Base-by-base conservation (phyloP, 495 filamentous ascomycete species). In the Oidiodendron maius region DNA sequence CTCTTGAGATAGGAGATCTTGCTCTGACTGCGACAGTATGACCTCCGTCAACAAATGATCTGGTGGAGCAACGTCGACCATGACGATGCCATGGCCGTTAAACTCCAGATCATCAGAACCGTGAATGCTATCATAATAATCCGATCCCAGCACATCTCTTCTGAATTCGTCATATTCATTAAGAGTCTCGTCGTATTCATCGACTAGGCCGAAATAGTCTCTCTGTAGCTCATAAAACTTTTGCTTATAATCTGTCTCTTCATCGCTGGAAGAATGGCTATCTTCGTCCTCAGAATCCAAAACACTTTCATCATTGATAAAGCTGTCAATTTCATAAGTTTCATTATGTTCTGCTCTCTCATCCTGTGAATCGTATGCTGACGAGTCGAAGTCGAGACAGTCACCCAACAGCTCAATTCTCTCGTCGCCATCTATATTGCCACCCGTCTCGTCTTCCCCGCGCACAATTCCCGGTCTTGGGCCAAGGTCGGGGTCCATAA, bases 311-410 rank as follows among this genome's bases (percentile, higher is more conserved):
- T 61, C 52, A 36, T 61, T 49, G 23, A 59, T 59, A 18, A 59
- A 59, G 30, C 52, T 56, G 26, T 61, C 32, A 30, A 52, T 45
- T 16, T 55, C 37, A 20, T 61, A 53, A 2, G 50, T 42, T 22
- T 51, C 48, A 1, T 39, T 8, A 10, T 57, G 32, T 4, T 44
- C 6, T 26, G 10, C 1, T 10, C 40, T 30, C 2, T 50, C 47
- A 30, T 56, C 51, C 23, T 49, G 48, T 25, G 59, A 46, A 44
- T 57, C 56, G 38, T 59, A 58, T n/a, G 59, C 58, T 4, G 46
- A 51, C 13, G 49, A 51, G 15, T 51, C 40, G 37, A 42, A 44
- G 30, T 58, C 56, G 13, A 58, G 46, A 30, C 45, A 54, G 20
- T 53, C 46, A 20, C 52, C 51, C 2, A 52, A 44, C 1, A 47